Evolutionary conservation across 2,329 filamentous ascomycete genomes (phyloP).

Genomic region (Xylariaceae sp.): DNA sequence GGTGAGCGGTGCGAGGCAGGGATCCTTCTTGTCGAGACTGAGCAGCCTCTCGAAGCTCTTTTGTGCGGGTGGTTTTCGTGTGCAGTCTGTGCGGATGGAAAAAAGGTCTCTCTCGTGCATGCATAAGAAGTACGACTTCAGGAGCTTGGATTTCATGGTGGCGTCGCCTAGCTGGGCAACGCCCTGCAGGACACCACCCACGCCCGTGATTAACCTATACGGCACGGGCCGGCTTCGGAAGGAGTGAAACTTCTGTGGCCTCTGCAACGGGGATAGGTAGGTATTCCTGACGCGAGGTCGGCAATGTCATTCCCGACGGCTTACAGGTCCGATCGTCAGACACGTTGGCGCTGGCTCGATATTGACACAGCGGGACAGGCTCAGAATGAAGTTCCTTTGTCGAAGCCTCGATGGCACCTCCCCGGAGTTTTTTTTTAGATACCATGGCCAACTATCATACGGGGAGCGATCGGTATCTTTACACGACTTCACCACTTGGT

Average conservation of each 20-base stretch:
- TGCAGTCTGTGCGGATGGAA: constrained; percentile 32
- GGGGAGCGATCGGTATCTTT: too few relatives aligned
- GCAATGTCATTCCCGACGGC: constrained; percentile 14
- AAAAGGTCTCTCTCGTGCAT: constrained; percentile 27
- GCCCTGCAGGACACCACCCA: constrained; percentile 20
- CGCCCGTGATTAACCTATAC: constrained; percentile 22
- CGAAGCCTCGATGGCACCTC: too few relatives aligned
- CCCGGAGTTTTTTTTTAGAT: not conserved
- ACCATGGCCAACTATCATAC: not conserved
- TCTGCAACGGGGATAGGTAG: constrained; percentile 14
- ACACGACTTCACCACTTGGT: too few relatives aligned
- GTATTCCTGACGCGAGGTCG: constrained; percentile 17
- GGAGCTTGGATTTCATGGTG: constrained; percentile 26
- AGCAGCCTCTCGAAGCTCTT: constrained; percentile 23
- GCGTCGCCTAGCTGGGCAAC: constrained; percentile 21
- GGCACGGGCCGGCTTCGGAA: constrained; percentile 27
- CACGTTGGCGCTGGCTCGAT: not conserved
- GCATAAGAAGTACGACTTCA: constrained; percentile 25
- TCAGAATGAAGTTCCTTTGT: not conserved
- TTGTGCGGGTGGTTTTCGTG: constrained; percentile 24
- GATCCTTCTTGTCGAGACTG: constrained; percentile 21
- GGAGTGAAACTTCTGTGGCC: constrained; percentile 4
- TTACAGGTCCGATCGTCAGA: not conserved
- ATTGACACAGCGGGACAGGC: not conserved
- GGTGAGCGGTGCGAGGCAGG: constrained; percentile 21